Base-by-base conservation (phyloP, 2,329 filamentous ascomycete genomes). In the Colletotrichum filicis region DNA sequence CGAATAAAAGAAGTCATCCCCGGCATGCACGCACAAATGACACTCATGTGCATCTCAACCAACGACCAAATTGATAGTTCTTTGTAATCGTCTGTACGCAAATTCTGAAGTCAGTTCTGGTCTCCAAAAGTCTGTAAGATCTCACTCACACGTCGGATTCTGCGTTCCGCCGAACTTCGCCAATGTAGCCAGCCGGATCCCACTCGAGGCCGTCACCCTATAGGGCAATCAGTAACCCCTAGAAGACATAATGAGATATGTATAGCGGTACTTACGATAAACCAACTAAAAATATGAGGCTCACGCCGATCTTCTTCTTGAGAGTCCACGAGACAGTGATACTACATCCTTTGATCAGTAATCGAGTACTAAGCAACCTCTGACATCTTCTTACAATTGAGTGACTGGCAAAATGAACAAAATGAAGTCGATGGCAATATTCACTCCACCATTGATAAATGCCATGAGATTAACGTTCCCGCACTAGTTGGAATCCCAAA, bases 21-120 rank as follows among this genome's bases (percentile, higher is more conserved):
- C 1, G 74, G 67, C 60, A 75, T 65, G 5, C 74, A 75, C 1
- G 71, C 67, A 26, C 71, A 74, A 22, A 74, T 72, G 30, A 75
- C 65, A 42, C 71, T 68, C 0, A 71, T 14, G 30, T 68, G 68
- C 42, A 74, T 68, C 53, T 75, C 71, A 19, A 72, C 3, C 16
- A 68, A 56, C 1, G 60, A 64, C 74, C 67, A 75, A 14, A 64
- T 68, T 1, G 65, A 63, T 4, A 72, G 37, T 0, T 52, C 37
- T 26, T 64, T 68, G 58, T 56, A 68, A 28, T 72, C 69, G n/a
- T 30, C 69, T 72, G 5, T 11, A 28, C 5, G 8, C 2, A 2
- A n/a, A 26, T 3, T 11, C 1, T 30, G 3, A 5, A n/a, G 24
- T 49, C 2, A 63, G 5, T 1, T 4, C 14, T 4, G 3, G 6